Evolutionary conservation across 768 basidiomycete species (phyloP), one percentile per base, ranked within the genome.

Genomic region (Favolaschia claudopus): DNA sequence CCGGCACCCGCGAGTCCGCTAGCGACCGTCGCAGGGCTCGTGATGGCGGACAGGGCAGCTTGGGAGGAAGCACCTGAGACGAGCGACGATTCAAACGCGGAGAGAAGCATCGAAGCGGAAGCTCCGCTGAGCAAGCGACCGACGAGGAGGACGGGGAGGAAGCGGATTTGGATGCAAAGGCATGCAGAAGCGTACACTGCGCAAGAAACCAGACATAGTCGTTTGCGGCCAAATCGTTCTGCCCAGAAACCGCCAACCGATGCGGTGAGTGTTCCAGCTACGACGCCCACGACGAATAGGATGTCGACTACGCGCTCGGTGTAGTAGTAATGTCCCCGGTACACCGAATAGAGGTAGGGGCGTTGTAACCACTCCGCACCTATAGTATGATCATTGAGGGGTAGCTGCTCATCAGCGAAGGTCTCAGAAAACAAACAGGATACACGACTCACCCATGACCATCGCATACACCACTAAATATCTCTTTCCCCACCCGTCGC

Each of bases 341-440:
- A 92, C 0, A 92, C 73, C 15, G 89, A 89, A 65, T 91, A 92
- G 0, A 92, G 78, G 66, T 92, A 92, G 14, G 91, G 91, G 0
- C 91, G 91, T 71, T 92, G 89, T 13, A 92, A 77, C 89, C 90
- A 91, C 71, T 92, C 89, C 34, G 89, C 87, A 55, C 85, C 89
- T 90, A 24, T 10, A 15, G 29, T 46, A 13, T 34, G n/a, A n/a
- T n/a, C n/a, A n/a, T n/a, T n/a, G n/a, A n/a, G n/a, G n/a, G n/a
- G n/a, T n/a, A n/a, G n/a, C n/a, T n/a, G n/a, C n/a, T n/a, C n/a
- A n/a, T 28, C 33, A 42, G 46, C 39, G 53, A 44, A 55, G 37
- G 56, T 45, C 40, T 44, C 32, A 14, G 48, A 36, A 12, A 46
- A 25, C 14, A 50, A 62, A 53, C 58, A 54, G n/a, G n/a, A n/a